Evolutionary conservation across 768 basidiomycete species (phyloP).

Genomic region (Dendrothele bispora): DNA sequence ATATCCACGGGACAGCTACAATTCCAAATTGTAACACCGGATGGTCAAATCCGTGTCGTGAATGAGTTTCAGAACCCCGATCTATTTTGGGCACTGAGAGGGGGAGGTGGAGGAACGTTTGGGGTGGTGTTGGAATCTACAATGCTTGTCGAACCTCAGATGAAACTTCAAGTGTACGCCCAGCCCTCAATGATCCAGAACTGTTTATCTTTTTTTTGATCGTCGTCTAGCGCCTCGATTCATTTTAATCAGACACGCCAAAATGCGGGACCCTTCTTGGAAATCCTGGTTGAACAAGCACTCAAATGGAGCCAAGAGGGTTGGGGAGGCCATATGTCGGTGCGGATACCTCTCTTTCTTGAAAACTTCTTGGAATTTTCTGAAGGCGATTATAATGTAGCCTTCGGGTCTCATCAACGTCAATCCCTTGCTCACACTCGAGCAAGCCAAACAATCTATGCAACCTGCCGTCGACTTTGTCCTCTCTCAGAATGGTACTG

Average conservation of each 20-base stretch:
- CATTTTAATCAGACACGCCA: constrained; percentile 19
- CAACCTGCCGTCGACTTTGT: constrained; percentile 25
- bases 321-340: constrained; percentile 36
- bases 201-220: background rate
- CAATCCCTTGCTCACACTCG: constrained; percentile 24
- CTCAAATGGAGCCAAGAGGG: constrained; percentile 31
- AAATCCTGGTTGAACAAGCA: constrained; percentile 27
- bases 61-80: constrained; percentile 32
- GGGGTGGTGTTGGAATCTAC: constrained; percentile 25
- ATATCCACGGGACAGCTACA: constrained; percentile 15
- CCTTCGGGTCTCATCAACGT: constrained; percentile 26
- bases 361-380: background rate
- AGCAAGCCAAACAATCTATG: constrained; percentile 26
- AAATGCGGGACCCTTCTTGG: constrained; percentile 23
- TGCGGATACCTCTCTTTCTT: constrained; percentile 10
- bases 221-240: constrained; percentile 22
- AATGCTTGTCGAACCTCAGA: constrained; percentile 13
- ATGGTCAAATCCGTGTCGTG: constrained; percentile 29
- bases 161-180: constrained; percentile 19
- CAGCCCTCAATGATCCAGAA: background rate
- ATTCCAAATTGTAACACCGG: constrained; percentile 34
- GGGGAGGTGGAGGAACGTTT: constrained; percentile 38
- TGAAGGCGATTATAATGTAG: constrained; percentile 11
- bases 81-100: constrained; percentile 33
- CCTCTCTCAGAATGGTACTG: constrained; percentile 25